These are phyloP conservation scores for Penicillium nordicum DNA, from an alignment of 2,329 filamentous ascomycete genomes.

Conservation along the genomic window DNA sequence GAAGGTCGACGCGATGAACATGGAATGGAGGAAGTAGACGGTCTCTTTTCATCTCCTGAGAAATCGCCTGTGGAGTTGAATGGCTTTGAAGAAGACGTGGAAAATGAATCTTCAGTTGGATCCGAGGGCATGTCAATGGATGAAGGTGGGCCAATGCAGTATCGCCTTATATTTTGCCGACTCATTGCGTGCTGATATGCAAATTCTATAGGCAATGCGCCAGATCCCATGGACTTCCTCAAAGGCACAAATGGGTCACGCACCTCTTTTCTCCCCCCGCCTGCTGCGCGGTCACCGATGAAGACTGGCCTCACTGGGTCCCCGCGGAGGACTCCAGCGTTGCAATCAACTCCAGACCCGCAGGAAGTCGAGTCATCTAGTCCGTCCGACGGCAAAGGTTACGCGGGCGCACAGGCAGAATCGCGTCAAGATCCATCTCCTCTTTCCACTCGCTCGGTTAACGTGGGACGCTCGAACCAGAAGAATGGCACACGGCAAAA, in stretches of 20 bases:
- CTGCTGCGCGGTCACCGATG: conserved; percentile 45
- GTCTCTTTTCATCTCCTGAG: conserved; percentile 83
- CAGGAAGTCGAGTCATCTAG: conserved; percentile 39
- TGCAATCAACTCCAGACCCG: conserved; percentile 43
- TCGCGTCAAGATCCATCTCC: conserved; percentile 33
- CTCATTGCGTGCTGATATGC: conserved; percentile 7
- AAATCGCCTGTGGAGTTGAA: conserved; percentile 50
- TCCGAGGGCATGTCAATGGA: conserved; percentile 63
- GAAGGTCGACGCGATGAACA: conserved; percentile 85
- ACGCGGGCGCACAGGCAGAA: conserved; percentile 21
- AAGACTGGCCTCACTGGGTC: conserved; percentile 45
- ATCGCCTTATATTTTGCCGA: neutral
- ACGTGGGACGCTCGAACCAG: conserved; percentile 29
- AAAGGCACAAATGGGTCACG: conserved; percentile 34
- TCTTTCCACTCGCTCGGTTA: conserved; percentile 36
- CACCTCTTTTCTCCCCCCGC: conserved; percentile 37
- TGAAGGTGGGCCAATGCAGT: conserved; percentile 50
- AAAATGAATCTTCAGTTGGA: conserved; percentile 47
- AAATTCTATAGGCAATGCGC: conserved; percentile 36
- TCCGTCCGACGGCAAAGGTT: conserved; percentile 35
- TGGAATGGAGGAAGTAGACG: conserved; percentile 83
- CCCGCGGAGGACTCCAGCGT: conserved; percentile 41
- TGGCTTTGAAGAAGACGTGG: conserved; percentile 26
- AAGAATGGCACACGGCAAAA: conserved; percentile 24
- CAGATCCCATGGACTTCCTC: conserved; percentile 43